Evolutionary conservation across 208 protist species (phyloP), one percentile per base, ranked within the genome.

Genomic region (Trypanosoma avium): DNA sequence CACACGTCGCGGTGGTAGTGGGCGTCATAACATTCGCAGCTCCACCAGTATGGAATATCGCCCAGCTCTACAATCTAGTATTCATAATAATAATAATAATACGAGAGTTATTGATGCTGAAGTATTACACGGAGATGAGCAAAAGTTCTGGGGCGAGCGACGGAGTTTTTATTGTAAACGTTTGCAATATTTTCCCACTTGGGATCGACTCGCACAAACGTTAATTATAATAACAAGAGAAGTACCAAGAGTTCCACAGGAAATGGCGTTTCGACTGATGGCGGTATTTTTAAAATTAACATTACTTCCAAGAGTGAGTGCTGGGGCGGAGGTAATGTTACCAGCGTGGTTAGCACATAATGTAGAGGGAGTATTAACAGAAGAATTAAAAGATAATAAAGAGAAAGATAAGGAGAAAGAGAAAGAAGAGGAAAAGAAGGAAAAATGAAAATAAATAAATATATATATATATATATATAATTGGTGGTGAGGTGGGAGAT

Each of bases 241-340:
- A 7, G 89, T 90, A 21, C 58, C 79, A n/a, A 84, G 89, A 26
- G 79, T 90, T 6, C 84, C 86, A 27, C 83, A 88, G 70, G 84
- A 90, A 61, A 88, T 88, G 29, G 86, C 89, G 13, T 93, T 95
- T 71, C 84, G 89, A 21, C 65, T 95, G 22, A 88, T 95, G 52
- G 77, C 82, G 15, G 57, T 95, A 13, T 79, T 73, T 8, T 48
- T 95, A 22, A 86, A 82, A 64, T 67, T 95, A 72, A 72, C 89
- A 75, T 59, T 93, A 53, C 43, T 95, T 33, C 84, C 86, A 26
- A 69, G 78, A 21, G 24, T 95, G 21, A 69, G 85, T 48, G 70
- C 62, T 35, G 60, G 64, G 13, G 50, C 75, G 30, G 77, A 85
- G 61, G 40, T 88, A 40, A 71, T 91, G 70, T 46, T 95, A 70